Conservation (phyloP, 192 early-diverging fungal species). For the Coemansia sp. region DNA sequence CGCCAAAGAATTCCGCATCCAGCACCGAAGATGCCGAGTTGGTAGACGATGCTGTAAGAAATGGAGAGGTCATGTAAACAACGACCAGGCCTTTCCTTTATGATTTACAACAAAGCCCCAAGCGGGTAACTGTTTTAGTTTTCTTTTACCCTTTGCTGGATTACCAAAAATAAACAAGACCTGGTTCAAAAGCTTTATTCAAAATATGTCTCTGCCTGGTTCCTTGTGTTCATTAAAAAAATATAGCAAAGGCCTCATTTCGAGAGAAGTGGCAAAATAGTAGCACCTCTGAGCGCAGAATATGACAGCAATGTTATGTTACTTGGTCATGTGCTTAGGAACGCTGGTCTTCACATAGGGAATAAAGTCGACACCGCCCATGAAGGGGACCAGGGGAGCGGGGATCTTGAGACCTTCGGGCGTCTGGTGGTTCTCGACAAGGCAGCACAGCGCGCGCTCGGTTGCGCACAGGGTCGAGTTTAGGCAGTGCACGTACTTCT, state of each 20-base stretch:
- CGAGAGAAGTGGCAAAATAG: too few relatives aligned
- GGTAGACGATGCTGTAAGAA: slow-evolving; percentile 12
- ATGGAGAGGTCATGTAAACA: slow-evolving; percentile 7
- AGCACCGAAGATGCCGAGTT: slow-evolving; percentile 13
- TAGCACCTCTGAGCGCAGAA: too few relatives aligned
- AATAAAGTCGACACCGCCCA: slow-evolving; percentile 91
- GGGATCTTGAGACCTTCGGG: slow-evolving; percentile 86
- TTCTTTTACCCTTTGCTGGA: too few relatives aligned
- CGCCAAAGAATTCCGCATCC: slow-evolving; percentile 17
- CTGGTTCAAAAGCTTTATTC: too few relatives aligned
- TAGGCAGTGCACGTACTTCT: slow-evolving; percentile 95
- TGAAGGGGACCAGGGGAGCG: slow-evolving; percentile 81
- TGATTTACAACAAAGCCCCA: too few relatives aligned
- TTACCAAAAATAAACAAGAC: too few relatives aligned
- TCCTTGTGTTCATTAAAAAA: too few relatives aligned
- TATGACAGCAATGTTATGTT: too few relatives aligned
- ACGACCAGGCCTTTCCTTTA: too few relatives aligned
- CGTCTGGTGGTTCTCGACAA: slow-evolving; percentile 97
- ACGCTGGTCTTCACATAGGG: slow-evolving; percentile 61
- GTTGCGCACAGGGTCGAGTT: slow-evolving; percentile 98
- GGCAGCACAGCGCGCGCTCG: slow-evolving; percentile 90
- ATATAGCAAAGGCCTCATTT: background rate
- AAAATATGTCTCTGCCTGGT: too few relatives aligned
- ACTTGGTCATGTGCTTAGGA: slow-evolving; percentile 44
- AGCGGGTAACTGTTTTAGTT: too few relatives aligned